phyloP scores from a whole-genome alignment of 768 basidiomycete species.

The Guyanaporus albipodus region DNA sequence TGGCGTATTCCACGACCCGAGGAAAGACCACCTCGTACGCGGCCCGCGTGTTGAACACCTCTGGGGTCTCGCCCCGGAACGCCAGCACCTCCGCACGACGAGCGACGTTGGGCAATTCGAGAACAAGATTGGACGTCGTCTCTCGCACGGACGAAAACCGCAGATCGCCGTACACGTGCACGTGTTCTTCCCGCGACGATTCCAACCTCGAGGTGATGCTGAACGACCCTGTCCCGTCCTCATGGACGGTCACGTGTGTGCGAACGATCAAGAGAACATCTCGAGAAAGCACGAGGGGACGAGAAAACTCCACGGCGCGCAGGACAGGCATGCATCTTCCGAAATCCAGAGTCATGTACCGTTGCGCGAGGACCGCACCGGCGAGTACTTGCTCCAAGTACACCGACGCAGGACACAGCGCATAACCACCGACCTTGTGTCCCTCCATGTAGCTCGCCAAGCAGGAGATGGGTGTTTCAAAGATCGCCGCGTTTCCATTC shows the following conservation, averaged over 20 bases:
- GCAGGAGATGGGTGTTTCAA: constrained; percentile 48
- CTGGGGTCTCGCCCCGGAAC: constrained; percentile 25
- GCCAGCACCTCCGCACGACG: constrained; percentile 34
- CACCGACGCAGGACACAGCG: constrained; percentile 64
- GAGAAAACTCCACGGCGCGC: constrained; percentile 43
- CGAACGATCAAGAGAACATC: constrained; percentile 33
- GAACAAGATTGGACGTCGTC: constrained; percentile 36
- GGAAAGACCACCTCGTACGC: constrained; percentile 67
- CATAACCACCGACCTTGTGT: constrained; percentile 51
- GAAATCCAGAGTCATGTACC: constrained; percentile 31
- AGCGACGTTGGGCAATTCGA: constrained; percentile 33
- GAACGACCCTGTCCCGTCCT: constrained; percentile 40
- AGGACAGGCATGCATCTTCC: constrained; percentile 37
- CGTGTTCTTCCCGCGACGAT: constrained; percentile 30
- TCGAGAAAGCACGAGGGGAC: constrained; percentile 49
- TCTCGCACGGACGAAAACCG: constrained; percentile 32
- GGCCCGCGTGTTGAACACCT: constrained; percentile 53
- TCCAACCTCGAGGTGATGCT: constrained; percentile 40
- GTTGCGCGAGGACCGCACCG: constrained; percentile 37
- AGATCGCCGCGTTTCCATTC: constrained; percentile 39
- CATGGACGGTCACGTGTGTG: constrained; percentile 37
- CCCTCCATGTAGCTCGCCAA: constrained; percentile 48
- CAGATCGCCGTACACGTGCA: constrained; percentile 48
- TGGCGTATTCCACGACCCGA: constrained; percentile 60
- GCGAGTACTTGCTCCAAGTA: constrained; percentile 56